phyloP scores from a whole-genome alignment of 2,329 filamentous ascomycete species.

The Lachnellula suecica region DNA sequence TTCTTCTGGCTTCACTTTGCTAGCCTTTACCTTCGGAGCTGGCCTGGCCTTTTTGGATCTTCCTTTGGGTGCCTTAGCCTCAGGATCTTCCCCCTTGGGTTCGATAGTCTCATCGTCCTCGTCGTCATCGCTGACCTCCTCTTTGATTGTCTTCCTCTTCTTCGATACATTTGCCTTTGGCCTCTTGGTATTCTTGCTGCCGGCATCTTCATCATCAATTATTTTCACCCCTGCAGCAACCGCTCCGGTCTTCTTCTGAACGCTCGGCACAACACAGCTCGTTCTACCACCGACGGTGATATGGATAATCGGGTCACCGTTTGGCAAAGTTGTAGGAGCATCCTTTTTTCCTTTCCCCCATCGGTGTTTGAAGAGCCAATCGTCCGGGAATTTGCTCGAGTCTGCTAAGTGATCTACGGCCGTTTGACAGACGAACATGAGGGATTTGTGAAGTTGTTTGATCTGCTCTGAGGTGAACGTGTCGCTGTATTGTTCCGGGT shows the following conservation, averaged over 20 bases:
- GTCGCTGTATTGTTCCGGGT: slow-evolving; percentile 91
- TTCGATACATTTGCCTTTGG: slow-evolving; percentile 27
- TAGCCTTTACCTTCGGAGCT: neutral
- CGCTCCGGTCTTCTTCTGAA: slow-evolving; percentile 72
- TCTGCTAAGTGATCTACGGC: slow-evolving; percentile 80
- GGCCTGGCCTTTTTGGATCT: neutral
- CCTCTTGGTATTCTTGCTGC: slow-evolving; percentile 10
- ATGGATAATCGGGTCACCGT: slow-evolving; percentile 80
- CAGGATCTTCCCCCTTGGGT: slow-evolving; percentile 6
- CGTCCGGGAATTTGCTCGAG: slow-evolving; percentile 76
- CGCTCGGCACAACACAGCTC: slow-evolving; percentile 79
- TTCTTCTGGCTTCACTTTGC: neutral
- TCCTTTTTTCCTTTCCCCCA: slow-evolving; percentile 88
- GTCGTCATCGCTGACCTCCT: slow-evolving; percentile 4
- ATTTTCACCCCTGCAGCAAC: slow-evolving; percentile 28
- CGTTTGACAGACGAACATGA: slow-evolving; percentile 76
- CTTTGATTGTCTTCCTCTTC: slow-evolving; percentile 27
- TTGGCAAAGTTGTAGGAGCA: slow-evolving; percentile 67
- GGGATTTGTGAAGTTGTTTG: slow-evolving; percentile 66
- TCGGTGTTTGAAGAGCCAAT: slow-evolving; percentile 86
- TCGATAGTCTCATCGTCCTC: neutral
- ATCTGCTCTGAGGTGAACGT: slow-evolving; percentile 74
- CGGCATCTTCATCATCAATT: slow-evolving; percentile 8
- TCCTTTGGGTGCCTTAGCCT: neutral
- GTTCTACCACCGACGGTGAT: slow-evolving; percentile 89